Conservation (phyloP, 2,329 filamentous ascomycete species). For the Botrytis sinoallii region DNA sequence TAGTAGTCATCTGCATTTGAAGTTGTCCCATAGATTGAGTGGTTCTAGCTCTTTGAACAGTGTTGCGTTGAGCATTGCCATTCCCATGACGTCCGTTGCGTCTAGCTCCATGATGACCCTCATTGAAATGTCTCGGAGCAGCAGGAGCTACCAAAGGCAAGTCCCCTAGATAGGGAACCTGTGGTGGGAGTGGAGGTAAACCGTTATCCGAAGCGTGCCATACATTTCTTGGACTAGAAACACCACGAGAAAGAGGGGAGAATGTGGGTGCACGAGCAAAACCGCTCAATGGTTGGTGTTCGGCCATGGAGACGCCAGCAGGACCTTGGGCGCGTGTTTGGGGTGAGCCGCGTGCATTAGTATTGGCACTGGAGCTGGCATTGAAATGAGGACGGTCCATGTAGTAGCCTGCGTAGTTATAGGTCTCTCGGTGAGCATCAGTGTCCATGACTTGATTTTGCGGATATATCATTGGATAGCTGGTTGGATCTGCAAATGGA, state of each 20-base stretch:
- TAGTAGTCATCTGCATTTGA: not conserved
- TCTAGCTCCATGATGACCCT: not conserved
- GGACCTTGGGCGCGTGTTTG: not conserved
- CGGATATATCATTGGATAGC: not conserved
- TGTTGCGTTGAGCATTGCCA: not conserved
- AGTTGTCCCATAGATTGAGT: not conserved
- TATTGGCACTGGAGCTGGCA: not conserved
- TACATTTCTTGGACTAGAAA: not conserved
- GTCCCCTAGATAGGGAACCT: not conserved
- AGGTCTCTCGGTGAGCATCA: not conserved
- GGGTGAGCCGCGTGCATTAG: not conserved
- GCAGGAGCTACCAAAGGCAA: not conserved
- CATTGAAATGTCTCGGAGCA: not conserved
- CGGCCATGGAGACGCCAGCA: not conserved
- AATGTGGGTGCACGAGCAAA: not conserved
- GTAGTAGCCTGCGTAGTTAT: slow-evolving; percentile 4
- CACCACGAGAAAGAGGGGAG: not conserved
- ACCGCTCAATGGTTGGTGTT: not conserved
- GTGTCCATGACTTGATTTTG: not conserved
- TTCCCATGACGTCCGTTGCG: not conserved
- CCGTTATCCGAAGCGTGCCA: not conserved
- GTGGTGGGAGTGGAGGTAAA: not conserved
- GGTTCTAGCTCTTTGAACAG: not conserved
- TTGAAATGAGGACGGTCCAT: not conserved
- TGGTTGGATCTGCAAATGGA: not conserved